These are phyloP conservation scores for Letharia lupina DNA, from an alignment of 495 filamentous ascomycete species.

Conservation along the genomic window DNA sequence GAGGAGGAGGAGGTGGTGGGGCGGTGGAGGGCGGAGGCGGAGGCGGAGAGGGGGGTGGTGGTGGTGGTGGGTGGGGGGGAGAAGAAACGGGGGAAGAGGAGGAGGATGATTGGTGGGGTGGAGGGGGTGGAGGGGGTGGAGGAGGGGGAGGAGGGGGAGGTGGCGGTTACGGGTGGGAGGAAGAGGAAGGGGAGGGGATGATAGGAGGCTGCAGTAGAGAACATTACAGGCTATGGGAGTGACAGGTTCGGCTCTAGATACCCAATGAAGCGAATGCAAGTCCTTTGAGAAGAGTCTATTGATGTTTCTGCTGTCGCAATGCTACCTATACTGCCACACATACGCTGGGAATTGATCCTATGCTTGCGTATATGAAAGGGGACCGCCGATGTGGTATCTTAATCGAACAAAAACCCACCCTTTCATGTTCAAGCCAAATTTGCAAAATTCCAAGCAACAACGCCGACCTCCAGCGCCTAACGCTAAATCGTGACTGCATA, in stretches of 20 bases:
- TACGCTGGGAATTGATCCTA: background rate
- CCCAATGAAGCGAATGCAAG: background rate
- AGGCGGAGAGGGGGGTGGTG: slow-evolving; percentile 4
- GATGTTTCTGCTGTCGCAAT: background rate
- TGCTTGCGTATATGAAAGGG: background rate
- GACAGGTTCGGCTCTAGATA: background rate
- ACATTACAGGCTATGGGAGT: too few relatives aligned
- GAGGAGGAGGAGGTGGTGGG: slow-evolving; percentile 39
- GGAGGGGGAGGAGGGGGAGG: too few relatives aligned
- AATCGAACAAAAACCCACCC: background rate
- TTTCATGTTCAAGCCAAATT: background rate
- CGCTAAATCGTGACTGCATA: background rate
- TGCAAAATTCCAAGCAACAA: background rate
- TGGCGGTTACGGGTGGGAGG: background rate
- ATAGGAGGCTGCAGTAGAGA: background rate
- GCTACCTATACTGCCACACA: background rate
- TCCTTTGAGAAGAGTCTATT: background rate
- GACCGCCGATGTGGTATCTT: background rate
- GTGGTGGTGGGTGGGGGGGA: slow-evolving; percentile 17
- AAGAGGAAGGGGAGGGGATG: slow-evolving; percentile 12
- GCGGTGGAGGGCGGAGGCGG: slow-evolving; percentile 33
- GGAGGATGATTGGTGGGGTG: slow-evolving; percentile 11
- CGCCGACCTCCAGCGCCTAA: background rate
- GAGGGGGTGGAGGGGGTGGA: slow-evolving; percentile 19
- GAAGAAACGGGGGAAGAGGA: slow-evolving; percentile 11